Conservation (phyloP, 805 yeast genomes). For the Metschnikowia bowlesiae region DNA sequence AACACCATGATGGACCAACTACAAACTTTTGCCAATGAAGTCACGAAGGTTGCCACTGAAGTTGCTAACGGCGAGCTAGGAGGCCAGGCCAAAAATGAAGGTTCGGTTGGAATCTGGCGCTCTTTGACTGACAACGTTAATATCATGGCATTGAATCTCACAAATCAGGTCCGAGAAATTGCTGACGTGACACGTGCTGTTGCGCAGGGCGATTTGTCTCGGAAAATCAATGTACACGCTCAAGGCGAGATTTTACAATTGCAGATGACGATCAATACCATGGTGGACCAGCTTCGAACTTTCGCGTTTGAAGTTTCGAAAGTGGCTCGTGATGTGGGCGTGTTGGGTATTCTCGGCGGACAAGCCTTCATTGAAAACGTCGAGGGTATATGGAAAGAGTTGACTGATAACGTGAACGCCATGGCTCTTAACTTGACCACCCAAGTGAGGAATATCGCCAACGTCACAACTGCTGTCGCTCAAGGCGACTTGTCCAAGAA, state of each 20-base stretch:
- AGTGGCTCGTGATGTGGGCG: constrained; percentile 87
- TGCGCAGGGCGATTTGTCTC: constrained; percentile 77
- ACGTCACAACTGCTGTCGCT: constrained; percentile 85
- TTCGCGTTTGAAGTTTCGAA: constrained; percentile 84
- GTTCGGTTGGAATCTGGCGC: constrained; percentile 87
- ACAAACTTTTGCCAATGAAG: constrained; percentile 76
- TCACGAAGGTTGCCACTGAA: constrained; percentile 81
- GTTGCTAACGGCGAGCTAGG: constrained; percentile 89
- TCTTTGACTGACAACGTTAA: constrained; percentile 79
- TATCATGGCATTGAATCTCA: constrained; percentile 81
- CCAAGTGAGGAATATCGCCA: constrained; percentile 83
- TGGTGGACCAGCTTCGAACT: constrained; percentile 81
- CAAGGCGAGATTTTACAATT: constrained; percentile 85
- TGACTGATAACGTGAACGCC: constrained; percentile 83
- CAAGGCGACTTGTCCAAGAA: constrained; percentile 76
- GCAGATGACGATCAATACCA: constrained; percentile 81
- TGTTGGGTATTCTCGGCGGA: constrained; percentile 83
- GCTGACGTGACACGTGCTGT: constrained; percentile 89
- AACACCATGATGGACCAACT: constrained; percentile 88
- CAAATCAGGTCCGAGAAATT: constrained; percentile 67
- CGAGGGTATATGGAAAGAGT: constrained; percentile 83
- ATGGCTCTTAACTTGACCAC: constrained; percentile 87
- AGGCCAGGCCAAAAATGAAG: constrained; percentile 80
- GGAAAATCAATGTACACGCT: constrained; percentile 84
- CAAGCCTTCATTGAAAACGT: constrained; percentile 78